These are phyloP conservation scores for Astragalus glycyphyllos DNA, from an alignment of 306 rosid genomes.

Conservation along the genomic window DNA sequence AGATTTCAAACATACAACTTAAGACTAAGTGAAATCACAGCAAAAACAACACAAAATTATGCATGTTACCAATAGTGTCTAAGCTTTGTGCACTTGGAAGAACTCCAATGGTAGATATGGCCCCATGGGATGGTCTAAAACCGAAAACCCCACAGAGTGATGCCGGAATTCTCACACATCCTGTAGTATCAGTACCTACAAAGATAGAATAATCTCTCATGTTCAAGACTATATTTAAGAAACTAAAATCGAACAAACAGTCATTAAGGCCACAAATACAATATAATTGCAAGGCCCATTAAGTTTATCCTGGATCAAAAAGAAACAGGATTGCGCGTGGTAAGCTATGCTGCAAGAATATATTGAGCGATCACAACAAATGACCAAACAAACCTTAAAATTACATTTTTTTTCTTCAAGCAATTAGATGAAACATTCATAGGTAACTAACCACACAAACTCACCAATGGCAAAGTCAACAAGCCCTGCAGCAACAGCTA, in stretches of 20 bases:
- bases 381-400: constrained; percentile 1
- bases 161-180: constrained; percentile 84
- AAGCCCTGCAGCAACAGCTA: constrained; percentile 77
- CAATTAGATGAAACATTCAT: constrained; percentile 14
- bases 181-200: constrained; percentile 84
- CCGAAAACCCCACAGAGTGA: constrained; percentile 83
- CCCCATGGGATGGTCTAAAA: constrained; percentile 84
- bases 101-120: constrained; percentile 68
- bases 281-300: constrained; percentile 10
- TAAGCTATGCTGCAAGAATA: constrained; percentile 34
- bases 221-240: constrained; percentile 30
- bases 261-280: constrained; percentile 11
- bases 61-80: constrained; percentile 77
- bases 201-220: constrained; percentile 22
- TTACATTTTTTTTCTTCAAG: constrained; percentile 11
- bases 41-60: constrained; percentile 20
- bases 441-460: constrained; percentile 26
- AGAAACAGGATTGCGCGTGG: constrained; percentile 9
- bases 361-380: constrained; percentile 21
- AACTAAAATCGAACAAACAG: constrained; percentile 10
- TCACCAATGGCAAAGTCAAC: constrained; percentile 83
- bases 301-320: constrained; percentile 15
- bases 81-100: constrained; percentile 79
- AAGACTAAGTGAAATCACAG: constrained; percentile 9
- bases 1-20: constrained; percentile 15